A percentile compares a stretch with the other conserved stretches of the same genome.
Evolutionary conservation across 2,329 filamentous ascomycete genomes (phyloP).

Genomic region (Curvularia eragrostidis): DNA sequence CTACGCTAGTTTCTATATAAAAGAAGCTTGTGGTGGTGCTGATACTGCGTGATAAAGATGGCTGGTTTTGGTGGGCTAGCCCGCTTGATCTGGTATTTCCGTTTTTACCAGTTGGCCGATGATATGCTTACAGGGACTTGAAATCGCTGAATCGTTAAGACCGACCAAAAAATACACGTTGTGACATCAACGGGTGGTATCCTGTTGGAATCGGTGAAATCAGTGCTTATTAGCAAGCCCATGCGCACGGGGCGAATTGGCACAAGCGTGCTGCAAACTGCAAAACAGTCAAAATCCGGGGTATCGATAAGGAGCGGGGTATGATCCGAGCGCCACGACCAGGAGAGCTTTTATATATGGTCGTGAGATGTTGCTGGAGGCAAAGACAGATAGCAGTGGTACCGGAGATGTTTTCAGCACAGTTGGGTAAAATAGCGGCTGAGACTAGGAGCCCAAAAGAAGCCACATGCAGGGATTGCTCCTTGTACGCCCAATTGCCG

Average conservation of each 20-base stretch:
- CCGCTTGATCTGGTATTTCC: neutral
- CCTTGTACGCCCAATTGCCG: neutral
- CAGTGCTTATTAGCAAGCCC: neutral
- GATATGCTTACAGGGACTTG: too few species aligned
- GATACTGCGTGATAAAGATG: neutral
- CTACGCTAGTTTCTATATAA: too few species aligned
- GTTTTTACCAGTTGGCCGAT: neutral
- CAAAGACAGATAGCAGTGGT: neutral
- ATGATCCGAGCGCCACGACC: slow-evolving; percentile 21
- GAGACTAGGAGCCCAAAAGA: neutral
- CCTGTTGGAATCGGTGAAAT: neutral
- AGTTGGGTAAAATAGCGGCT: neutral
- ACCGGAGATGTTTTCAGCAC: too few species aligned
- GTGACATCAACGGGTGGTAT: neutral
- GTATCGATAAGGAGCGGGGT: slow-evolving; percentile 37
- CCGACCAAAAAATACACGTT: neutral
- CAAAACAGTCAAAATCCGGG: slow-evolving; percentile 33
- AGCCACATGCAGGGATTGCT: neutral
- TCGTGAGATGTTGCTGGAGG: neutral
- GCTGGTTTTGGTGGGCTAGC: neutral
- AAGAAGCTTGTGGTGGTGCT: too few species aligned
- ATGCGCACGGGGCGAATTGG: slow-evolving; percentile 24
- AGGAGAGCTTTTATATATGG: neutral
- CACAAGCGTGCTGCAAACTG: slow-evolving; percentile 39
- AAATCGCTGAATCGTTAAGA: too few species aligned